Percentiles rank a stretch among this genome's conserved stretches.
These are phyloP conservation scores for Prototheca wickerhamii DNA, from an alignment of 163 green algal species.

Conservation along the genomic window DNA sequence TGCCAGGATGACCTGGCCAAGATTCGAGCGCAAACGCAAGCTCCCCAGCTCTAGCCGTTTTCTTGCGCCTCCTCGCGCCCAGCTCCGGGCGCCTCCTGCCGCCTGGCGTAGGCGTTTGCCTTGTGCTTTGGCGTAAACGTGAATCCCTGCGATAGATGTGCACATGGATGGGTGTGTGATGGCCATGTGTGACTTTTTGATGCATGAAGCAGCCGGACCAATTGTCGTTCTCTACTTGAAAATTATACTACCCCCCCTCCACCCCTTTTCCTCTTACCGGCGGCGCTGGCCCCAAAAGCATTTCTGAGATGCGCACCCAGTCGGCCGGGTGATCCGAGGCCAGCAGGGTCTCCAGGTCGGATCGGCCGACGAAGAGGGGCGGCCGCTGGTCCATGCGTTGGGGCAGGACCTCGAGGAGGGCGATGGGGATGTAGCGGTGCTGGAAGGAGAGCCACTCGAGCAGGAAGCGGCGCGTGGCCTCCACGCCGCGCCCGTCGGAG, in stretches of 20 bases:
- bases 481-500: conserved; percentile 76
- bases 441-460: conserved; percentile 93
- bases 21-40: too few relatives aligned
- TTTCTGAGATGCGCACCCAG: conserved; percentile 82
- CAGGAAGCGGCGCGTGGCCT: conserved; percentile 86
- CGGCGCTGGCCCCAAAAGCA: conserved; percentile 83
- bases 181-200: neutral
- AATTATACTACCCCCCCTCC: neutral
- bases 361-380: conserved; percentile 55
- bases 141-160: conserved; percentile 42
- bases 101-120: conserved; percentile 20
- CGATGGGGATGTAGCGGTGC: conserved; percentile 88
- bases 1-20: too few relatives aligned
- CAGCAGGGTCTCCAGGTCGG: conserved; percentile 85
- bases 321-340: conserved; percentile 52
- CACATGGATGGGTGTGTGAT: neutral
- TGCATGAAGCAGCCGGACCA: neutral
- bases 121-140: conserved; percentile 93
- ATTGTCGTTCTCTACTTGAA: neutral
- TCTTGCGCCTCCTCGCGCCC: neutral
- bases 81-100: neutral
- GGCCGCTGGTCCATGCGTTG: conserved; percentile 70
- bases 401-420: conserved; percentile 81
- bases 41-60: neutral
- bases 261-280: conserved; percentile 2